Conservation (phyloP, 2,329 filamentous ascomycete species). For the Cladosporium sp. region DNA sequence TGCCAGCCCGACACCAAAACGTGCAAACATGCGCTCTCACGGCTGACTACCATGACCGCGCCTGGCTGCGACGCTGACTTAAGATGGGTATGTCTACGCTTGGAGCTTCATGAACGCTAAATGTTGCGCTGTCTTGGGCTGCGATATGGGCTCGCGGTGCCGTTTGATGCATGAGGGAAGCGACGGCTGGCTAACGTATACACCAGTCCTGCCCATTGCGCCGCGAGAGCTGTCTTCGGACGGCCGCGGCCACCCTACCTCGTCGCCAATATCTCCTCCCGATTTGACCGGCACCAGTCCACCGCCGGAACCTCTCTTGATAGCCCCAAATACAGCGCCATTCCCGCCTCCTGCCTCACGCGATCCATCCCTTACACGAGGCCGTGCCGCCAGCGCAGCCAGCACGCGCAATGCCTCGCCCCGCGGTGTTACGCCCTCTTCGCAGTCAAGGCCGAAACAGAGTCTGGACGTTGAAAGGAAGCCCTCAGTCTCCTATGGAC, state of each 20-base stretch:
- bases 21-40: constrained; percentile 7
- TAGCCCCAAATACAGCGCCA: constrained; percentile 27
- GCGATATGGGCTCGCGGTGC: not conserved
- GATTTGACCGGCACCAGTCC: constrained; percentile 23
- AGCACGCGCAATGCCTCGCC: constrained; percentile 39
- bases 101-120: not conserved
- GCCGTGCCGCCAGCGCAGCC: constrained; percentile 42
- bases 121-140: not conserved
- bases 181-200: not conserved
- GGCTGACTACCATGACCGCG: constrained; percentile 7
- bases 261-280: constrained; percentile 5
- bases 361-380: constrained; percentile 43
- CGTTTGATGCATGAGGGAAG: not conserved
- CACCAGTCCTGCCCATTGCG: constrained; percentile 9
- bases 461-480: constrained; percentile 44
- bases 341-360: constrained; percentile 22
- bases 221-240: constrained; percentile 11
- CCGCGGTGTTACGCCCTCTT: constrained; percentile 41
- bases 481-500: constrained; percentile 63
- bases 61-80: constrained; percentile 9
- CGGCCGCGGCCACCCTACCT: constrained; percentile 11
- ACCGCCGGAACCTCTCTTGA: constrained; percentile 30
- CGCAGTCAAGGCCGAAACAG: constrained; percentile 36
- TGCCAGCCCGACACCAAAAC: not conserved
- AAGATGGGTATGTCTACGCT: constrained; percentile 6